Evolutionary conservation across 1,284 basidiomycete genomes (phyloP), one percentile per base, ranked within the genome.

Genomic region (Cutaneotrichosporon arboriforme): DNA sequence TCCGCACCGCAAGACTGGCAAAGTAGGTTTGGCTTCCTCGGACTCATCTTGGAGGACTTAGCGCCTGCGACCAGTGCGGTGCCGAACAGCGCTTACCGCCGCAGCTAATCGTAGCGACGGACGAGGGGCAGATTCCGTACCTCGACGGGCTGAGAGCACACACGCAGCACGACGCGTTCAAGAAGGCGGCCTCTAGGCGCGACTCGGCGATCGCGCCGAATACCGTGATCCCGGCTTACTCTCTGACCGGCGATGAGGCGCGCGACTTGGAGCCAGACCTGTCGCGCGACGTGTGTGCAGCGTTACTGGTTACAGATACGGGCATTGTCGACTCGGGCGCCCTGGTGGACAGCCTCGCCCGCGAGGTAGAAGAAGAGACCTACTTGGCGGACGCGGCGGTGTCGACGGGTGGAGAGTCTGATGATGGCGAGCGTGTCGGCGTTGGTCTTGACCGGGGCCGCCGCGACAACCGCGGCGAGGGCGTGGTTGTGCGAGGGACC

Each of bases 241-340:
- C 96, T 46, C 79, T 98, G 35, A 79, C 77, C 8, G 85, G 85
- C 7, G 79, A 82, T n/a, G 80, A 87, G 67, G 86, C 87, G 4
- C 81, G 83, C 45, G 77, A 81, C 45, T 72, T 92, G 56, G 94
- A 97, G 70, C 92, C 93, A 0, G 82, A 88, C 62, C 77, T 98
- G 1, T 86, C 87, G 0, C 65, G 72, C 2, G 77, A 83, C 40
- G 87, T 97, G 49, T 77, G 78, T 0, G 81, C 80, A 13, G 90
- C 91, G 0, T 73, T 98, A 18, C 84, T 85, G 75, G 90, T 86
- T 54, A 85, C 88, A 3, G 83, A 86, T 62, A 97, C 94, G 0
- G 94, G 94, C 1, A 96, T 98, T 57, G 76, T 98, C 2, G 88
- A 93, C 70, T 88, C 88, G 0, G 91, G 94, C 76, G 74, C 83